phyloP scores from a whole-genome alignment of 2,329 filamentous ascomycete genomes.

The Pseudomassariella vexata region DNA sequence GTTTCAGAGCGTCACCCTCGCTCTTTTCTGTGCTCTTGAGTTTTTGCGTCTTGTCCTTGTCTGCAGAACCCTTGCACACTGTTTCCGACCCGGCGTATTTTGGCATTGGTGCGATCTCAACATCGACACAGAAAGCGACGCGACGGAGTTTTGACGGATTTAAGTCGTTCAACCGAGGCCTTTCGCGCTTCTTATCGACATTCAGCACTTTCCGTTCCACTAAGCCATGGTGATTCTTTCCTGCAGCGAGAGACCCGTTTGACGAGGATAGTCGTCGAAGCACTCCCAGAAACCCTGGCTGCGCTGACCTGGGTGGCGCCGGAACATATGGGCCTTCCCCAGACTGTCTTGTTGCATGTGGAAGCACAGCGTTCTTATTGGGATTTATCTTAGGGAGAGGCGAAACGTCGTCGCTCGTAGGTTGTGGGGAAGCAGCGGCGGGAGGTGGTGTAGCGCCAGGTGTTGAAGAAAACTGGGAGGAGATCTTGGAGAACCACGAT shows the following conservation, averaged over 20 bases:
- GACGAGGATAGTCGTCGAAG: conserved; percentile 77
- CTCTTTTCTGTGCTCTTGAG: conserved; percentile 61
- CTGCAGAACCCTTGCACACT: no score
- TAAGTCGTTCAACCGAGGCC: conserved; percentile 74
- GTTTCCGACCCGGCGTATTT: conserved; percentile 64
- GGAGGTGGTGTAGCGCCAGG: conserved; percentile 25
- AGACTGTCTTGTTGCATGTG: conserved; percentile 48
- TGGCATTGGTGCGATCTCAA: conserved; percentile 88
- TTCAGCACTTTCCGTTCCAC: conserved; percentile 82
- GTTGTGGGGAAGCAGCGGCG: conserved; percentile 23
- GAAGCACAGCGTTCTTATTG: conserved; percentile 53
- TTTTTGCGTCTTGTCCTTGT: conserved; percentile 53
- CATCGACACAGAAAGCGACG: conserved; percentile 94
- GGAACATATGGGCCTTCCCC: conserved; percentile 66
- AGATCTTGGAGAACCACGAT: conserved; percentile 92
- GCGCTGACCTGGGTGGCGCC: conserved; percentile 62
- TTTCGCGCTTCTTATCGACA: conserved; percentile 70
- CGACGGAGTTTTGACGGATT: conserved; percentile 75
- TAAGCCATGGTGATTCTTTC: conserved; percentile 56
- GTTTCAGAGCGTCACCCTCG: conserved; percentile 70
- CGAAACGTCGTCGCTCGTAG: conserved; percentile 29
- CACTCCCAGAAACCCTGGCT: conserved; percentile 73
- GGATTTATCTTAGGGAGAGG: conserved; percentile 43
- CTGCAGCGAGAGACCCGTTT: conserved; percentile 40
- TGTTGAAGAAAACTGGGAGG: conserved; percentile 78